Evolutionary conservation across 768 basidiomycete species (phyloP).

Genomic region (Rhizopogon salebrosus): DNA sequence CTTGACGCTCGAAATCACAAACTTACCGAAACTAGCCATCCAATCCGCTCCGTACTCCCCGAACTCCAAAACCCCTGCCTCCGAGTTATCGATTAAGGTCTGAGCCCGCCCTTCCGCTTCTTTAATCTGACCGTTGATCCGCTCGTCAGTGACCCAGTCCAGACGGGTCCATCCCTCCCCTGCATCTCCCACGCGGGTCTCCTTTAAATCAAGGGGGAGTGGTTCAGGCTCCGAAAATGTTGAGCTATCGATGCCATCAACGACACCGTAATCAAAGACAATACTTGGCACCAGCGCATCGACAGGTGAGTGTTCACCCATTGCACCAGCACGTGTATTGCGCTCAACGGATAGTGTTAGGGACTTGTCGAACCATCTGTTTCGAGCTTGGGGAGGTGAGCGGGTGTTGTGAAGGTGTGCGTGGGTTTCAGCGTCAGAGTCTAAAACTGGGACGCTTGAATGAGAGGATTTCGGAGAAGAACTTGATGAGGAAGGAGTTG

Average conservation of each 20-base stretch:
- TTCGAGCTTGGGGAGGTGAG: conserved; percentile 58
- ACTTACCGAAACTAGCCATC: conserved; percentile 72
- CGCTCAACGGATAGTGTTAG: conserved; percentile 80
- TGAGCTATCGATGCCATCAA: conserved; percentile 54
- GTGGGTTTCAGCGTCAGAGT: conserved; percentile 40
- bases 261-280: conserved; percentile 76
- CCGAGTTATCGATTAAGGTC: conserved; percentile 67
- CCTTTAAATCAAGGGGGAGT: background rate
- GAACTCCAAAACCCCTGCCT: conserved; percentile 81
- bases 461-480: conserved; percentile 12
- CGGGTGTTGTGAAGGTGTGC: conserved; percentile 74
- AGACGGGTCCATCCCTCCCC: conserved; percentile 51
- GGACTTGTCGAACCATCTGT: conserved; percentile 90
- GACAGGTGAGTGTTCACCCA: conserved; percentile 87
- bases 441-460: conserved; percentile 9
- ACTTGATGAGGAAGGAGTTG: conserved; percentile 21
- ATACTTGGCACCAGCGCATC: conserved; percentile 90
- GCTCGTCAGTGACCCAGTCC: conserved; percentile 70
- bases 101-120: conserved; percentile 54
- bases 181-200: conserved; percentile 2
- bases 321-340: conserved; percentile 77
- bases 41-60: conserved; percentile 79
- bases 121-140: conserved; percentile 49
- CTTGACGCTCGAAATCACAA: background rate
- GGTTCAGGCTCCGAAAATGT: conserved; percentile 28